A percentile compares a stretch with the other conserved stretches of the same genome.
Evolutionary conservation across 1,284 basidiomycete species (phyloP).

Genomic region (Chondrostereum purpureum): DNA sequence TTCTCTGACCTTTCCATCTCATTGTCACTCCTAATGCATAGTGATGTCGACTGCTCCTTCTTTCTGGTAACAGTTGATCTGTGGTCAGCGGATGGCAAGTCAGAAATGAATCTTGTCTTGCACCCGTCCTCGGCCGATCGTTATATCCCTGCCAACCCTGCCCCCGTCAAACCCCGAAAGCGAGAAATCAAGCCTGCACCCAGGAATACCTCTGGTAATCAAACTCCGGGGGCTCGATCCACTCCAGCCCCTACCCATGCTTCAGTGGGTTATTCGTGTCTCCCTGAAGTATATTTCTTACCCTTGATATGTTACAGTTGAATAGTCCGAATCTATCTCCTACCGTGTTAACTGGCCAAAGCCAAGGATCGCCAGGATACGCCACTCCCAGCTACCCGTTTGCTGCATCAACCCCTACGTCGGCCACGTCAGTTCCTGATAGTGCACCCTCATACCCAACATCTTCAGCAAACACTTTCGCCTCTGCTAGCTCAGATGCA

Average conservation of each 20-base stretch:
- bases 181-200: slow-evolving; percentile 32
- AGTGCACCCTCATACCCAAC: too few species aligned
- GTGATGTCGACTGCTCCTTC: slow-evolving; percentile 79
- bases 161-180: slow-evolving; percentile 45
- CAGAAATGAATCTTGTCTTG: slow-evolving; percentile 81
- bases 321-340: slow-evolving; percentile 22
- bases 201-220: slow-evolving; percentile 34
- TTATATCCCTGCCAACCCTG: slow-evolving; percentile 47
- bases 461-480: background rate
- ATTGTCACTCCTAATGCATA: slow-evolving; percentile 24
- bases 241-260: slow-evolving; percentile 34
- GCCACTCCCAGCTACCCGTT: slow-evolving; percentile 35
- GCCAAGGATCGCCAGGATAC: slow-evolving; percentile 26
- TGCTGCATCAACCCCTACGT: slow-evolving; percentile 22
- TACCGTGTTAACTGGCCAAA: slow-evolving; percentile 30
- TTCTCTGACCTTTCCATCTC: slow-evolving; percentile 16
- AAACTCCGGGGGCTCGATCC: slow-evolving; percentile 30
- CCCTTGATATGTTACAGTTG: slow-evolving; percentile 7
- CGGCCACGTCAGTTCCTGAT: too few species aligned
- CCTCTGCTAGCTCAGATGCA: background rate
- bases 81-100: slow-evolving; percentile 75
- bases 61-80: slow-evolving; percentile 85
- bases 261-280: slow-evolving; percentile 29
- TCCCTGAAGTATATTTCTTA: slow-evolving; percentile 4
- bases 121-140: slow-evolving; percentile 76